Percentiles rank a stretch among this genome's conserved stretches.
These are phyloP conservation scores for Scytalidium sp. DNA, from an alignment of 2,329 filamentous ascomycete genomes.

Conservation along the genomic window DNA sequence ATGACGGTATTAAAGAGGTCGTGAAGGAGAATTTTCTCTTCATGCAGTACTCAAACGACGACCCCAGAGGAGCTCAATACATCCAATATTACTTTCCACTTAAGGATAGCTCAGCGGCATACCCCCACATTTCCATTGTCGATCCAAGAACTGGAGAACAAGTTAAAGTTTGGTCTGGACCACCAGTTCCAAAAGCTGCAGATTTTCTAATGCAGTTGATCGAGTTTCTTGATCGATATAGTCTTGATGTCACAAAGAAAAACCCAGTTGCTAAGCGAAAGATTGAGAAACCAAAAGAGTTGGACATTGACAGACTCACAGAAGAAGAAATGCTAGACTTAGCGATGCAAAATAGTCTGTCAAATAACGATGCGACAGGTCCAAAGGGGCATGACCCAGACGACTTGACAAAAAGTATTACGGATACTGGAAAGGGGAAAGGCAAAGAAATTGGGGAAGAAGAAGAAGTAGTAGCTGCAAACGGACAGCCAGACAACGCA, in stretches of 20 bases:
- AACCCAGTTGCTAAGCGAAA: conserved; percentile 86
- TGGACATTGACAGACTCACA: conserved; percentile 84
- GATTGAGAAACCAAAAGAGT: conserved; percentile 63
- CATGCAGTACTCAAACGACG: conserved; percentile 87
- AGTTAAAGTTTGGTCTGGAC: conserved; percentile 92
- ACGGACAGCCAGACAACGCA: conserved; percentile 16
- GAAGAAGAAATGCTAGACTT: conserved; percentile 97
- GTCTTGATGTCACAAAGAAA: conserved; percentile 80
- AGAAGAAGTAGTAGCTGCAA: conserved; percentile 30
- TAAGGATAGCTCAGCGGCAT: conserved; percentile 81
- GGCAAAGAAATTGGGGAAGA: conserved; percentile 42
- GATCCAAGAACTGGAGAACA: conserved; percentile 95
- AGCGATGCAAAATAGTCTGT: conserved; percentile 85
- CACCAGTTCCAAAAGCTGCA: conserved; percentile 68
- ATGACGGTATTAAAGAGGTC: conserved; percentile 72
- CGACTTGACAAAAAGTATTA: conserved; percentile 70
- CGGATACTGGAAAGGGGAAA: conserved; percentile 52
- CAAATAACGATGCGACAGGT: conserved; percentile 43
- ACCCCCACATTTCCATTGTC: conserved; percentile 93
- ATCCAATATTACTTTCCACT: conserved; percentile 84
- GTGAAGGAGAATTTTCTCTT: conserved; percentile 93
- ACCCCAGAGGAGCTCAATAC: conserved; percentile 74
- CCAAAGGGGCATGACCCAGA: conserved; percentile 77
- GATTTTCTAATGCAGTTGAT: conserved; percentile 91
- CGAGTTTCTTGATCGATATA: conserved; percentile 97